Evolutionary conservation across 2,329 filamentous ascomycete genomes (phyloP), one percentile per base, ranked within the genome.

Genomic region (Aureobasidium pullulans): DNA sequence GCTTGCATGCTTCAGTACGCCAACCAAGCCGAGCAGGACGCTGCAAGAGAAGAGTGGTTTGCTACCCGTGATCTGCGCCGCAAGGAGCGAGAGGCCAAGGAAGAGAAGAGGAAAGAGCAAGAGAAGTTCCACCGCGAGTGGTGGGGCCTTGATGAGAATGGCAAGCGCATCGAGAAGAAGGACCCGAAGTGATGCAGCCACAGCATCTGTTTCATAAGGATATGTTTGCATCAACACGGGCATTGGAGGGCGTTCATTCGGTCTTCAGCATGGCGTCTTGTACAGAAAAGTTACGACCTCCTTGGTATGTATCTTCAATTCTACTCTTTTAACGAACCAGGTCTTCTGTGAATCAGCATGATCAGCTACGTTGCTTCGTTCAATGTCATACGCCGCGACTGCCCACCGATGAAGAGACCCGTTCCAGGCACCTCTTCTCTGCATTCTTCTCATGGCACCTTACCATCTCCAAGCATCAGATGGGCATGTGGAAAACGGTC

Each of bases 1-100:
- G 81, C 79, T 62, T 99, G 94, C 78, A 96, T 99, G 91, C 81
- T 92, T 66, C 75, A 81, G 59, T 88, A 95, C 76, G 92, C 93
- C 59, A 95, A 89, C 64, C 88, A 86, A 64, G 84, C 82, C 58
- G 90, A 95, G 72, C 83, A 95, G 73, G 94, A 99, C 76, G 85
- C 84, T 28, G 94, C 94, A 64, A 81, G 94, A 56, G 89, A 91
- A 73, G 91, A 97, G 71, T 99, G 94, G 94, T 97, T 97, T 73
- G 84, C 85, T 54, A 81, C 83, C 64, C 82, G 89, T 54, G 79
- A 89, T 66, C 84, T 90, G 75, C 81, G 92, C 59, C 82, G 85
- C 66, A 77, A 77, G 60, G 84, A 87, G 72, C 77, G 85, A 39
- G 86, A 90, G 72, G 79, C 81, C 63, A 75, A 77, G 62, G 77